Percentiles rank a stretch among this genome's conserved stretches.
phyloP scores from a whole-genome alignment of 768 basidiomycete species.

The Leccinum pellstonianum region DNA sequence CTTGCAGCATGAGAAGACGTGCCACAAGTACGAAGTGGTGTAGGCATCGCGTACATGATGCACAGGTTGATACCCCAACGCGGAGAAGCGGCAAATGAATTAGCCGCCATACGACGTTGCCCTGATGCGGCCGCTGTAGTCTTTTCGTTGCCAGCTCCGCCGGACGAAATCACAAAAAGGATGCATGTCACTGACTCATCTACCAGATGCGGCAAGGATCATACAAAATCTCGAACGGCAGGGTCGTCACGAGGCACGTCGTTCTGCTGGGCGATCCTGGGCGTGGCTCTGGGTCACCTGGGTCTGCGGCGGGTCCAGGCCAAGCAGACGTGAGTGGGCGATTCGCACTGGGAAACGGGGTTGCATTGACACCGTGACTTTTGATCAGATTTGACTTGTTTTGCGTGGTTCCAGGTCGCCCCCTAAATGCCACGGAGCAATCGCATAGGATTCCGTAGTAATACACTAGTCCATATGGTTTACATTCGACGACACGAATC shows the following conservation, averaged over 20 bases:
- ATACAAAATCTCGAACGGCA: constrained; percentile 15
- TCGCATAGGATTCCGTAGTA: background rate
- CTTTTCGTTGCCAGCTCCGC: background rate
- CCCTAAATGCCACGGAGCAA: background rate
- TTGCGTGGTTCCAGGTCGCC: background rate
- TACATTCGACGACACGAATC: background rate
- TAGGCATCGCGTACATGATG: background rate
- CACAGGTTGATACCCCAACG: background rate
- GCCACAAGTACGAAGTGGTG: background rate
- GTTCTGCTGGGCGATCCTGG: background rate
- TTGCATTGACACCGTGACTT: background rate
- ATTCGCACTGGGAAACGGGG: background rate
- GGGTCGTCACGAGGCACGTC: constrained; percentile 21
- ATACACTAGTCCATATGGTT: background rate
- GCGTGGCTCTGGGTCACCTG: background rate
- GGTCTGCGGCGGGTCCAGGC: constrained; percentile 6
- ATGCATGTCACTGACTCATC: background rate
- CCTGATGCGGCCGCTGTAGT: background rate
- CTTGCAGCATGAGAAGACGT: background rate
- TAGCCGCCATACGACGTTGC: background rate
- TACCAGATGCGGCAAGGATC: background rate
- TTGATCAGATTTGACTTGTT: constrained; percentile 9
- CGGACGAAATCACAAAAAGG: background rate
- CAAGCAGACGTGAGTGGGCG: constrained; percentile 15
- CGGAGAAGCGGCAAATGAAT: background rate